phyloP scores from a whole-genome alignment of 495 filamentous ascomycete species.

The Friedmanniomyces simplex region DNA sequence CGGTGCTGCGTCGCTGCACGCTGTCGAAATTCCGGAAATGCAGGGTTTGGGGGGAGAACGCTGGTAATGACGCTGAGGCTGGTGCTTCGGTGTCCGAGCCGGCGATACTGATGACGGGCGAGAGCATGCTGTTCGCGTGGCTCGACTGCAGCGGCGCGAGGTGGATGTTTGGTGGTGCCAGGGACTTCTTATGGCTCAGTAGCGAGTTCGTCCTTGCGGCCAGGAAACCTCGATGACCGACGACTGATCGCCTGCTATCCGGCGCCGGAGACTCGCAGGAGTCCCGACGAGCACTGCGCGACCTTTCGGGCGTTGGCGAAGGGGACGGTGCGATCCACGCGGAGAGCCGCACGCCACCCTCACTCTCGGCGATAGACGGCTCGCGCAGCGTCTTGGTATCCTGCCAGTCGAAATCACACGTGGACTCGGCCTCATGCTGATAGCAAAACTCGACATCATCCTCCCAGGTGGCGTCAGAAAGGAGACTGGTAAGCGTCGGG shows the following conservation, averaged over 20 bases:
- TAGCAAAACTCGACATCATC: constrained; percentile 94
- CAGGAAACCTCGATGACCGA: constrained; percentile 21
- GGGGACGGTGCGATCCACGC: constrained; percentile 2
- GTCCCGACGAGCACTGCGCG: not conserved
- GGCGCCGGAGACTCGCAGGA: not conserved
- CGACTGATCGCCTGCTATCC: not conserved
- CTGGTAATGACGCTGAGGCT: not conserved
- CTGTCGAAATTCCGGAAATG: constrained; percentile 4
- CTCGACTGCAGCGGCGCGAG: not conserved
- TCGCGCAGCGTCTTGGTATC: constrained; percentile 17
- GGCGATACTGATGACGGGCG: constrained; percentile 12
- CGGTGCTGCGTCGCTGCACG: not conserved
- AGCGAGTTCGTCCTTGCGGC: constrained; percentile 13
- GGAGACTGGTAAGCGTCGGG: constrained; percentile 26
- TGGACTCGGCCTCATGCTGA: constrained; percentile 78
- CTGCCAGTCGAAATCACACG: constrained; percentile 85
- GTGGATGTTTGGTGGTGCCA: not conserved
- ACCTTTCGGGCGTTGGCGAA: not conserved
- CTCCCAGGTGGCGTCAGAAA: constrained; percentile 66
- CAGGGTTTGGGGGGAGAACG: not conserved
- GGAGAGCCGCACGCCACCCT: constrained; percentile 3
- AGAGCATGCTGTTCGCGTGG: constrained; percentile 1
- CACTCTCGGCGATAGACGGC: constrained; percentile 6
- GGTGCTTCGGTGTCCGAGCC: not conserved
- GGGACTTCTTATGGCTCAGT: not conserved